Evolutionary conservation across 805 yeast genomes (phyloP).

Genomic region (Kluyveromyces lactis): DNA sequence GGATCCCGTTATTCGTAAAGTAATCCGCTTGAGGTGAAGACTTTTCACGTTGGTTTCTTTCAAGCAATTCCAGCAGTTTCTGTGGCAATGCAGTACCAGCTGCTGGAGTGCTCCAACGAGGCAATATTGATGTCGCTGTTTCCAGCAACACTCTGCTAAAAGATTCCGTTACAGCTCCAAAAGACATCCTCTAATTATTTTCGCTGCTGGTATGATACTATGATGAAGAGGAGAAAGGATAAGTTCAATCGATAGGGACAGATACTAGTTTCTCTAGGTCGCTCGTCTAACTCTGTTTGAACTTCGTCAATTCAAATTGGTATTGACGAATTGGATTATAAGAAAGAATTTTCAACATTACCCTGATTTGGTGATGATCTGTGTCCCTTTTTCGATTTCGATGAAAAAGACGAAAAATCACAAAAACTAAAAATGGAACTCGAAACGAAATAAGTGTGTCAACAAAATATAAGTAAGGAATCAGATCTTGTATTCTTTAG

Average conservation of each 20-base stretch:
- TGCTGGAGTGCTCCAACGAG: slow-evolving; percentile 6
- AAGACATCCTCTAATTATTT: not conserved
- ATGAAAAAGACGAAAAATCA: not conserved
- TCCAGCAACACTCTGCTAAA: not conserved
- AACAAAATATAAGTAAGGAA: too few relatives aligned
- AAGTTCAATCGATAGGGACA: too few relatives aligned
- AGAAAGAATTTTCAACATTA: slow-evolving; percentile 1
- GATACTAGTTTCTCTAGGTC: too few relatives aligned
- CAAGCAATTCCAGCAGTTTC: slow-evolving; percentile 35
- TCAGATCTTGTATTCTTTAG: too few relatives aligned
- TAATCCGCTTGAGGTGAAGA: slow-evolving; percentile 25
- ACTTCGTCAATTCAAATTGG: too few relatives aligned
- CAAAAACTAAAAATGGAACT: slow-evolving; percentile 1
- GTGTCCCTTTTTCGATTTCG: not conserved
- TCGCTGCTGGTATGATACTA: too few relatives aligned
- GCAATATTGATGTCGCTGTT: slow-evolving; percentile 10
- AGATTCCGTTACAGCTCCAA: not conserved
- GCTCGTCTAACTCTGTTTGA: too few relatives aligned
- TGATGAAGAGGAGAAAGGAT: too few relatives aligned
- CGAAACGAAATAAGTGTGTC: not conserved
- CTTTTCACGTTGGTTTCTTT: slow-evolving; percentile 22
- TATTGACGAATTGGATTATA: too few relatives aligned
- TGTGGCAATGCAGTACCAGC: slow-evolving; percentile 17
- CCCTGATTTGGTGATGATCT: not conserved
- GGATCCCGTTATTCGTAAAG: slow-evolving; percentile 59